phyloP scores from a whole-genome alignment of 2,329 filamentous ascomycete genomes.

The Coniella lustricola region DNA sequence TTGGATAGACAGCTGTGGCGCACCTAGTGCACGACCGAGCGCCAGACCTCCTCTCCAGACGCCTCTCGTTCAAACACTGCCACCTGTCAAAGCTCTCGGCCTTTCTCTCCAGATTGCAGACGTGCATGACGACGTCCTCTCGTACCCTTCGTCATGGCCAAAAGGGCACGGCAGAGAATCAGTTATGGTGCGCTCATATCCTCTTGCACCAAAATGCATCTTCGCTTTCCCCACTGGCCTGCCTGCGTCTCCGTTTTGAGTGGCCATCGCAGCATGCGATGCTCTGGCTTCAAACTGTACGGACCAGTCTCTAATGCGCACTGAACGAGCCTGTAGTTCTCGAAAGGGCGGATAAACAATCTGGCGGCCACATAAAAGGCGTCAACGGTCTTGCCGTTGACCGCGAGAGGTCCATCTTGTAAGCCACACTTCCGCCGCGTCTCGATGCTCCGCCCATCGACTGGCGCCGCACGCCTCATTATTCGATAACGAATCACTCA shows the following conservation, averaged over 20 bases:
- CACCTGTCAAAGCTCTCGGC: too few species aligned
- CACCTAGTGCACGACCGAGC: too few species aligned
- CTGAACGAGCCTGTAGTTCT: slow-evolving; percentile 38
- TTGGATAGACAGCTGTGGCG: too few species aligned
- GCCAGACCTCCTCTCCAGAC: not conserved
- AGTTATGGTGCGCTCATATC: slow-evolving; percentile 49
- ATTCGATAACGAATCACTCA: slow-evolving; percentile 17
- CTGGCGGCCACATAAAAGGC: slow-evolving; percentile 81
- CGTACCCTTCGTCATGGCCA: slow-evolving; percentile 43
- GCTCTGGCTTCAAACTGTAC: not conserved
- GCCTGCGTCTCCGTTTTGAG: slow-evolving; percentile 19
- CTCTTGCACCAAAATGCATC: too few species aligned
- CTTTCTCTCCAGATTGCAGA: not conserved
- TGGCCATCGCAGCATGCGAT: slow-evolving; percentile 3
- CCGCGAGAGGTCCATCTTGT: slow-evolving; percentile 77
- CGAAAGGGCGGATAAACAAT: slow-evolving; percentile 50
- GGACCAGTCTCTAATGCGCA: slow-evolving; percentile 18
- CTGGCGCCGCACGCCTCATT: not conserved
- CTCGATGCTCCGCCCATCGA: not conserved
- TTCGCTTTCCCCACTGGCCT: too few species aligned
- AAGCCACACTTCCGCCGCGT: slow-evolving; percentile 31
- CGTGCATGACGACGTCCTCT: slow-evolving; percentile 16
- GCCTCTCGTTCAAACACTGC: not conserved
- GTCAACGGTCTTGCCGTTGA: slow-evolving; percentile 94
- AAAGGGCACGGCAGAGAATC: slow-evolving; percentile 59